Evolutionary conservation across 805 yeast genomes (phyloP).

Genomic region (Teunomyces gatunensis): DNA sequence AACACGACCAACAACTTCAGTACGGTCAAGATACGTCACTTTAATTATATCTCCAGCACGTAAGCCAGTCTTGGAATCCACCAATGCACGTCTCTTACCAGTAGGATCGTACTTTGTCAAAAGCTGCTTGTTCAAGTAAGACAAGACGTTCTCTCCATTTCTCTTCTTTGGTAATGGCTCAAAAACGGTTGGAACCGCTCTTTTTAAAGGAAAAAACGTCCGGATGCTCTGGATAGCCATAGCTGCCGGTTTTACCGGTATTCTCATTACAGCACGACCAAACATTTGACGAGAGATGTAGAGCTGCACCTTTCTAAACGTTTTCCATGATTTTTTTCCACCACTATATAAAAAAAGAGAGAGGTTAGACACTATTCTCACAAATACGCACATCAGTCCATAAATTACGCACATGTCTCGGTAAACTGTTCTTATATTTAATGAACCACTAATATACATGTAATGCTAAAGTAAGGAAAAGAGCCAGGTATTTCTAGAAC

Average conservation of each 20-base stretch:
- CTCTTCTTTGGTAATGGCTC: slow-evolving; percentile 52
- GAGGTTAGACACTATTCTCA: slow-evolving; percentile 3
- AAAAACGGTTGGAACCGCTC: slow-evolving; percentile 32
- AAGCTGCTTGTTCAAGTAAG: slow-evolving; percentile 50
- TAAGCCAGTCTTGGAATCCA: slow-evolving; percentile 49
- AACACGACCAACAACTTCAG: slow-evolving; percentile 74
- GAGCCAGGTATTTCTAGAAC: slow-evolving; percentile 19
- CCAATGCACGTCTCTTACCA: slow-evolving; percentile 60
- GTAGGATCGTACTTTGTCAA: slow-evolving; percentile 64
- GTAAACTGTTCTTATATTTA: neutral
- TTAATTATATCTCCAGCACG: slow-evolving; percentile 82
- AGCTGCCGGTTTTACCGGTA: slow-evolving; percentile 6
- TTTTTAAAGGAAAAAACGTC: slow-evolving; percentile 16
- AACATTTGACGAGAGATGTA: slow-evolving; percentile 7
- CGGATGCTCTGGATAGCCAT: slow-evolving; percentile 13
- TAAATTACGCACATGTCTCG: neutral
- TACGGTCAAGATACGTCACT: slow-evolving; percentile 66
- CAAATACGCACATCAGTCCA: slow-evolving; percentile 6
- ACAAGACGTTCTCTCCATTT: slow-evolving; percentile 43
- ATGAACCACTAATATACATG: slow-evolving; percentile 2
- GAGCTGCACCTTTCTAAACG: neutral
- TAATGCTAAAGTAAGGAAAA: neutral
- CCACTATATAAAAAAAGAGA: neutral
- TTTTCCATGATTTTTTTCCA: slow-evolving; percentile 3
- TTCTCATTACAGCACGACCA: slow-evolving; percentile 7